phyloP scores from a whole-genome alignment of 805 yeast species.

The Limtongozyma cylindracea region DNA sequence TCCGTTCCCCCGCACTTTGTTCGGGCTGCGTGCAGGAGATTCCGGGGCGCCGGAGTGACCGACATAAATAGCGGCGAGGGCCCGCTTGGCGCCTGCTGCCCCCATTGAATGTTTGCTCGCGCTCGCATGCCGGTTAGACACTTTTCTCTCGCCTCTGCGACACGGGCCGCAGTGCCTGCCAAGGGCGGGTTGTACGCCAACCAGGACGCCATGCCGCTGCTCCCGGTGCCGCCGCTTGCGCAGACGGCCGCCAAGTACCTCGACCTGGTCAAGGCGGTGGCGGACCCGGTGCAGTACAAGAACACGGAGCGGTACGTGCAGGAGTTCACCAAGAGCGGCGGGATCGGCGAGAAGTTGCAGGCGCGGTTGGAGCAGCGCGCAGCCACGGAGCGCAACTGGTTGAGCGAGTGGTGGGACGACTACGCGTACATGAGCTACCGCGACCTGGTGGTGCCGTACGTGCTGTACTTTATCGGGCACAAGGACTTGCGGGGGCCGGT shows the following conservation, averaged over 20 bases:
- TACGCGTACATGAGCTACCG: slow-evolving; percentile 77
- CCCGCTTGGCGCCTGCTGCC: no score
- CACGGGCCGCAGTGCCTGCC: no score
- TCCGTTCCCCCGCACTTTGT: no score
- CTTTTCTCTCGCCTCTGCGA: no score
- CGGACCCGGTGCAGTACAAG: slow-evolving; percentile 21
- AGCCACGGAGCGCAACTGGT: slow-evolving; percentile 56
- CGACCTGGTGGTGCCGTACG: slow-evolving; percentile 89
- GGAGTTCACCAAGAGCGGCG: slow-evolving; percentile 41
- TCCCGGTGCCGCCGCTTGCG: slow-evolving; percentile 70
- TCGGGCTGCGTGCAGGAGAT: no score
- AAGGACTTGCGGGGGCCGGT: slow-evolving; percentile 33
- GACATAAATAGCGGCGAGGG: no score
- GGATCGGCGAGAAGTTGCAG: slow-evolving; percentile 55
- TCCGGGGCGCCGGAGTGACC: no score
- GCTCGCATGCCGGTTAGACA: no score
- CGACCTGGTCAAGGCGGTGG: slow-evolving; percentile 45
- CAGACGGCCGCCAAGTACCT: slow-evolving; percentile 49
- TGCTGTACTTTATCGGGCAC: slow-evolving; percentile 74
- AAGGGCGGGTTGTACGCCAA: slow-evolving; percentile 49
- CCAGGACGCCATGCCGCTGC: slow-evolving; percentile 52
- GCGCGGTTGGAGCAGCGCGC: slow-evolving; percentile 33
- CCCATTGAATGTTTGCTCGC: no score
- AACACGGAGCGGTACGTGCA: slow-evolving; percentile 28
- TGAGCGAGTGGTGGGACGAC: slow-evolving; percentile 81